Evolutionary conservation across 495 filamentous ascomycete genomes (phyloP).

Genomic region (Schizothecium vesticola): DNA sequence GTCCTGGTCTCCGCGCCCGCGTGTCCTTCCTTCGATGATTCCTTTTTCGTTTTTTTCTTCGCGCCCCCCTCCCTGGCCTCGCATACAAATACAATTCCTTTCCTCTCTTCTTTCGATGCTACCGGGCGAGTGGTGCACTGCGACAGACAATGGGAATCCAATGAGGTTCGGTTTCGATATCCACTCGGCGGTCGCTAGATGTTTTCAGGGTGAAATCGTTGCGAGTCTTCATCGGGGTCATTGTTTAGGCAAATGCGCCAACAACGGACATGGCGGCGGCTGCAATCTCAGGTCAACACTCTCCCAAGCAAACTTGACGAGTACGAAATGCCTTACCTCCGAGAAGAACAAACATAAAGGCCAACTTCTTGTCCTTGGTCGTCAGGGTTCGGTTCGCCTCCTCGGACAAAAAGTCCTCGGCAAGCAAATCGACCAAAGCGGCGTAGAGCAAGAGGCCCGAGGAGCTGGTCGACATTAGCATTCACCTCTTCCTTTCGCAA

Average conservation of each 20-base stretch:
- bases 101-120: neutral
- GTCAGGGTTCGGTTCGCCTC: conserved; percentile 42
- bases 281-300: conserved; percentile 17
- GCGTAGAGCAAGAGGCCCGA: conserved; percentile 58
- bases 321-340: conserved; percentile 31
- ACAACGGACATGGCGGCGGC: conserved; percentile 57
- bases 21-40: neutral
- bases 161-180: neutral
- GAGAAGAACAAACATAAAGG: conserved; percentile 38
- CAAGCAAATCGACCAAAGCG: conserved; percentile 56
- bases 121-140: neutral
- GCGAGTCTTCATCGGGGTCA: neutral
- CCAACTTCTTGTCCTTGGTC: conserved; percentile 38
- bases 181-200: neutral
- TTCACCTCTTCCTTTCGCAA: neutral
- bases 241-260: conserved; percentile 44
- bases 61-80: neutral
- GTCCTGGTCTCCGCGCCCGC: neutral
- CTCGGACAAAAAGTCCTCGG: conserved; percentile 60
- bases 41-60: conserved; percentile 5
- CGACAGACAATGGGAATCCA: neutral
- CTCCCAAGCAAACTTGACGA: neutral
- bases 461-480: conserved; percentile 30
- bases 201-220: neutral
- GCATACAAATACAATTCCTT: conserved; percentile 3